phyloP scores from a whole-genome alignment of 495 filamentous ascomycete species.

The Tuber magnatum region DNA sequence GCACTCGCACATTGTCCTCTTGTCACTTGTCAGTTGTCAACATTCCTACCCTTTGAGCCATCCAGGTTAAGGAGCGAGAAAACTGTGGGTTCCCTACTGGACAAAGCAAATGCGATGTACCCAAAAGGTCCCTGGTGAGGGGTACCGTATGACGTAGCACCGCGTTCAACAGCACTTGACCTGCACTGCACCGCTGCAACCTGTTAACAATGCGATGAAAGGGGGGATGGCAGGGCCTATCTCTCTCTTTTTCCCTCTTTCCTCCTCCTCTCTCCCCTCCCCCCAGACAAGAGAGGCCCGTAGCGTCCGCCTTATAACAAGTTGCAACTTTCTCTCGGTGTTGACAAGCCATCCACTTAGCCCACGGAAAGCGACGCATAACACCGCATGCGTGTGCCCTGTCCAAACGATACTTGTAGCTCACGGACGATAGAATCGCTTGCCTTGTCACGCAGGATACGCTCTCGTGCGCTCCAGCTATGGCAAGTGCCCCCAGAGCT shows the following conservation, averaged over 20 bases:
- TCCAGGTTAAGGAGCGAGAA: neutral
- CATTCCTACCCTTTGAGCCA: neutral
- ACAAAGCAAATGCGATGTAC: neutral
- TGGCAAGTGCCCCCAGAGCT: neutral
- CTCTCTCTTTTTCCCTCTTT: neutral
- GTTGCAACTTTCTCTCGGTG: neutral
- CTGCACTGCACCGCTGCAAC: neutral
- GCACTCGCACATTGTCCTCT: neutral
- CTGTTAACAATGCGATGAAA: neutral
- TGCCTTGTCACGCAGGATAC: neutral
- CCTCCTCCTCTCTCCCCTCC: neutral
- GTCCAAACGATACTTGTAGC: neutral
- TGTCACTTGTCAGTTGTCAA: neutral
- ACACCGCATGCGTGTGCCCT: neutral
- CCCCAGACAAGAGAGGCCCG: neutral
- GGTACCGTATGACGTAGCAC: neutral
- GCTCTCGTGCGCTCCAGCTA: neutral
- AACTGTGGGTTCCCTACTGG: neutral
- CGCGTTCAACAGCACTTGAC: neutral
- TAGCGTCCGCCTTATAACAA: neutral
- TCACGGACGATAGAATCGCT: neutral
- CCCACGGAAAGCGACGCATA: neutral
- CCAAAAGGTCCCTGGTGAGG: neutral
- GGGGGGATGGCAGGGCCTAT: neutral
- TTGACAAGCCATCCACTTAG: neutral